These are phyloP conservation scores for Colletotrichum magnum DNA, from an alignment of 2,329 filamentous ascomycete species.

Conservation along the genomic window DNA sequence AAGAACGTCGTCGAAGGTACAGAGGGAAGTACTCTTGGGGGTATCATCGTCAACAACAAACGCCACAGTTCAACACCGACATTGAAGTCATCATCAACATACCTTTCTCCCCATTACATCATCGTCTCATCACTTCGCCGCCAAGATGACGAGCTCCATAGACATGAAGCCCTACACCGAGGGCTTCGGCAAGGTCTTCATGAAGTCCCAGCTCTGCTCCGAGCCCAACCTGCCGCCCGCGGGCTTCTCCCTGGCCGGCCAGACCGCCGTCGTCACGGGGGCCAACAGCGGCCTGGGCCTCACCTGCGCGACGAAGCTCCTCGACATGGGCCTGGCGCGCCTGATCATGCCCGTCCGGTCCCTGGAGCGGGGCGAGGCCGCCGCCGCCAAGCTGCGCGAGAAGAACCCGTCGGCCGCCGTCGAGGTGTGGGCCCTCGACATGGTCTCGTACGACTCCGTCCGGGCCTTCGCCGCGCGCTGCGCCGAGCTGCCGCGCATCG, in stretches of 20 bases:
- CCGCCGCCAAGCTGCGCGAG: slow-evolving; percentile 50
- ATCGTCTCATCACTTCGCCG: background rate
- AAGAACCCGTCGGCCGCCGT: slow-evolving; percentile 50
- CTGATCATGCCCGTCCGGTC: slow-evolving; percentile 65
- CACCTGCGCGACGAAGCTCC: slow-evolving; percentile 57
- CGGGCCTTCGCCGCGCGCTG: slow-evolving; percentile 52
- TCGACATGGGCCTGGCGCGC: slow-evolving; percentile 53
- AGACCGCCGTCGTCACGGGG: slow-evolving; percentile 64
- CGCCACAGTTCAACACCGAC: no score
- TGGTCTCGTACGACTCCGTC: slow-evolving; percentile 55
- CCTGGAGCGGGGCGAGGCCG: slow-evolving; percentile 56
- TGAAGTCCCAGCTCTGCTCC: slow-evolving; percentile 46
- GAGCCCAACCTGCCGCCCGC: slow-evolving; percentile 43
- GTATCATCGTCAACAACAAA: no score
- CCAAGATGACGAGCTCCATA: slow-evolving; percentile 32
- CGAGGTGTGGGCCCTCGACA: slow-evolving; percentile 60
- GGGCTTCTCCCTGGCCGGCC: slow-evolving; percentile 47
- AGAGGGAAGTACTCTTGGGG: no score
- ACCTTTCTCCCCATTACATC: no score
- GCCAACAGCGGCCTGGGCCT: slow-evolving; percentile 64
- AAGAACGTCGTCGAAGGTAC: no score
- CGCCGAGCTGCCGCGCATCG: slow-evolving; percentile 51
- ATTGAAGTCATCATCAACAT: no score
- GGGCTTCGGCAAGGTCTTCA: slow-evolving; percentile 38
- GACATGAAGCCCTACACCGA: background rate